phyloP scores from a whole-genome alignment of 139 green algal species.

The Chlorella sp. region DNA sequence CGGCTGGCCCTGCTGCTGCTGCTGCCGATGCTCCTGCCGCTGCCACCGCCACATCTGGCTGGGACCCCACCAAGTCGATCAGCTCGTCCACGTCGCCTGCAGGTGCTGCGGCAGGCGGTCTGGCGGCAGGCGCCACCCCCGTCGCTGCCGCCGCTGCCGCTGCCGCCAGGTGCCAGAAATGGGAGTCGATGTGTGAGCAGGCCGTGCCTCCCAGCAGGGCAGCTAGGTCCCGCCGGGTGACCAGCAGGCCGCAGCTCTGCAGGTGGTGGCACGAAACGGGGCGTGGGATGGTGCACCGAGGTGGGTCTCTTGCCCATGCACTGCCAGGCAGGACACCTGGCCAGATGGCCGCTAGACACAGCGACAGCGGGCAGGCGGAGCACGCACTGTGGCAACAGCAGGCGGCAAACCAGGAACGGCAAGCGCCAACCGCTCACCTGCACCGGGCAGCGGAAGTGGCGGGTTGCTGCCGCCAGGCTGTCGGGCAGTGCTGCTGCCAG shows the following conservation, averaged over 20 bases:
- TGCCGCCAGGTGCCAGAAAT: background rate
- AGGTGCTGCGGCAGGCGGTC: too few relatives aligned
- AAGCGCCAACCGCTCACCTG: background rate
- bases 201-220: background rate
- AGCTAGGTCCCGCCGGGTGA: background rate
- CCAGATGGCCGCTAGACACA: background rate
- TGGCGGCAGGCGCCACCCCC: background rate
- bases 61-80: background rate
- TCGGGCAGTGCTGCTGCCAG: background rate
- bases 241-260: background rate
- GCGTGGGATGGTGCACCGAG: too few relatives aligned
- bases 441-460: conserved; percentile 28
- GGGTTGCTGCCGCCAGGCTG: background rate
- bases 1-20: background rate
- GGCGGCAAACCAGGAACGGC: background rate
- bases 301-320: too few relatives aligned
- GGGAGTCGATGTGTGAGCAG: background rate
- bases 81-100: background rate
- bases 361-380: background rate
- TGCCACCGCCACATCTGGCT: background rate
- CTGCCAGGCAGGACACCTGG: background rate
- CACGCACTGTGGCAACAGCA: background rate
- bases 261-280: too few relatives aligned
- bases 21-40: background rate
- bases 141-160: background rate